A percentile compares a stretch with the other conserved stretches of the same genome.
Evolutionary conservation across 495 filamentous ascomycete genomes (phyloP).

Genomic region (Aspergillus sclerotiicarbonarius): DNA sequence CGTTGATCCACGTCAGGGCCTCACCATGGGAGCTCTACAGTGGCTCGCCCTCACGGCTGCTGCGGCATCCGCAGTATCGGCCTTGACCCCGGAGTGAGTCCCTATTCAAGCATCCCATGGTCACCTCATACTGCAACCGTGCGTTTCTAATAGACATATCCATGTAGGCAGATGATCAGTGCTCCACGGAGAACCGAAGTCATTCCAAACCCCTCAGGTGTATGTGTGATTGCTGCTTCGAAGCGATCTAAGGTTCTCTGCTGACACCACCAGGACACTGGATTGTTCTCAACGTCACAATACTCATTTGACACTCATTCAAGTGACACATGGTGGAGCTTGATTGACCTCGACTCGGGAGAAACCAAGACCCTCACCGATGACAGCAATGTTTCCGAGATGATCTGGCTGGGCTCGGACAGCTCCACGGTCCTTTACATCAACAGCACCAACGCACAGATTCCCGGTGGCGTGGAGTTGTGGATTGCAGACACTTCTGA

Average conservation of each 20-base stretch:
- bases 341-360: constrained; percentile 41
- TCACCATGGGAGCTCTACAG: constrained; percentile 17
- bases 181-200: constrained; percentile 37
- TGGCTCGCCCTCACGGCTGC: constrained; percentile 19
- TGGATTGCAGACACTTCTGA: constrained; percentile 36
- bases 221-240: constrained; percentile 15
- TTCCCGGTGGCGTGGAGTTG: constrained; percentile 41
- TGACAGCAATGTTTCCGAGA: constrained; percentile 44
- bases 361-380: constrained; percentile 35
- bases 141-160: neutral
- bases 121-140: constrained; percentile 4
- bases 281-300: constrained; percentile 36
- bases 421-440: constrained; percentile 46
- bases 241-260: neutral
- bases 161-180: constrained; percentile 29
- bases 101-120: neutral
- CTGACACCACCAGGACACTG: constrained; percentile 23
- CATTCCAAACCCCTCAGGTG: constrained; percentile 38
- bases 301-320: constrained; percentile 47
- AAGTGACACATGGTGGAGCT: constrained; percentile 30
- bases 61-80: constrained; percentile 16
- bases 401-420: constrained; percentile 41
- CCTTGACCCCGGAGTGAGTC: constrained; percentile 24
- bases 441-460: constrained; percentile 43
- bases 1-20: neutral